Base-by-base conservation (phyloP, 768 basidiomycete genomes). In the Suillus subaureus region DNA sequence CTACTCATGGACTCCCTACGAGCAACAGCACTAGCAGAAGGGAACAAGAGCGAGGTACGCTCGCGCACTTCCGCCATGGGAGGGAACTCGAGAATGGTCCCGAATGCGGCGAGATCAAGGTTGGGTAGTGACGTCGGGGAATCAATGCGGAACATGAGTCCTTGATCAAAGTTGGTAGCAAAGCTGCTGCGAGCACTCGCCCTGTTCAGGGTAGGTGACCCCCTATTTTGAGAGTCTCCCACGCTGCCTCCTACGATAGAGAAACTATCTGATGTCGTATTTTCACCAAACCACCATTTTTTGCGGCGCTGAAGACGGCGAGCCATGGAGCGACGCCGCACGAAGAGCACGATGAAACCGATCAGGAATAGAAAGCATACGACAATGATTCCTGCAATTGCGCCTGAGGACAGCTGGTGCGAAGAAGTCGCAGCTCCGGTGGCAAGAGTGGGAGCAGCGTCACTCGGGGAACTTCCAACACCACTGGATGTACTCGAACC, bases 121-220 rank as follows among this genome's bases (percentile, higher is more conserved):
- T 69, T 57, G 31, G 51, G 47, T 74, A 67, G 4, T 72, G 33
- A 21, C 51, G 67, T 51, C 67, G 71, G 31, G 63, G 74, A 43
- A 71, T 76, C 42, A 66, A 71, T n/a, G 62, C 65, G 62, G 64
- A 71, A 70, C 51, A 69, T 64, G 61, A 72, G 68, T 13, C 79
- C 79, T 26, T 82, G 82, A 62, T 87, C 86, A 70, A 83, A 80
- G n/a, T 82, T 84, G 21, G 89, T 89, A 21, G 82, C 89, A 61
- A 89, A 90, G 75, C 88, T 89, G 74, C 88, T 89, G 58, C 87
- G 81, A 3, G 78, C 73, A 56, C 77, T 81, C 52, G 64, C 67
- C 26, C 74, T 72, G 62, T 77, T 77, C 16, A 62, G 47, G 18
- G 67, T 63, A 2, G 66, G 62, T 43, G 70, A 67, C 35, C 42